Conservation (phyloP, 2,329 filamentous ascomycete species). For the Phialophora chinensis region DNA sequence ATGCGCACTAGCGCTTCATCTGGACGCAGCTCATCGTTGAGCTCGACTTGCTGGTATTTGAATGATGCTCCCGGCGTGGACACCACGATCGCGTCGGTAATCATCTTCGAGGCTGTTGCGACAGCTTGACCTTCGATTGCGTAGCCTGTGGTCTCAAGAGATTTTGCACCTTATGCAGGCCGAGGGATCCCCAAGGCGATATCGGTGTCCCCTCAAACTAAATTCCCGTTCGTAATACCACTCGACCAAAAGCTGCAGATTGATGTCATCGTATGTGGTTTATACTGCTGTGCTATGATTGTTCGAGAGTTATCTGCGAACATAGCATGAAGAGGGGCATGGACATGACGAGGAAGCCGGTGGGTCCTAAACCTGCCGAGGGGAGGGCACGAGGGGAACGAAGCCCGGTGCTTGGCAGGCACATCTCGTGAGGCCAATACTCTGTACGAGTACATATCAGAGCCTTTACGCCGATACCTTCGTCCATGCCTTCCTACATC, state of each 20-base stretch:
- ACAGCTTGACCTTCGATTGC: not conserved
- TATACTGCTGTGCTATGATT: not conserved
- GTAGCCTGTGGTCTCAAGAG: not conserved
- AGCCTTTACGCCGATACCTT: not conserved
- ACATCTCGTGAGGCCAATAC: not conserved
- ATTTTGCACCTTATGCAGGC: not conserved
- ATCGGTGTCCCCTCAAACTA: not conserved
- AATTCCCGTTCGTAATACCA: not conserved
- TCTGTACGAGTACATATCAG: not conserved
- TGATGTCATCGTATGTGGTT: not conserved
- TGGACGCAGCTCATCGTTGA: slow-evolving; percentile 75
- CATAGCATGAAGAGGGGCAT: not conserved
- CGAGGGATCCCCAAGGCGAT: not conserved
- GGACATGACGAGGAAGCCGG: not conserved
- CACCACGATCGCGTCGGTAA: slow-evolving; percentile 72
- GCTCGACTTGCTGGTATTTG: slow-evolving; percentile 59
- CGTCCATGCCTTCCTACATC: not conserved
- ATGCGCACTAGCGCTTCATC: slow-evolving; percentile 91
- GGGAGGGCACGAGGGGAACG: not conserved
- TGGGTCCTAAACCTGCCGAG: not conserved
- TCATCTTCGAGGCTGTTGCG: slow-evolving; percentile 12
- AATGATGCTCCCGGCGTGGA: slow-evolving; percentile 75
- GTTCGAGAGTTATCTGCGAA: not conserved
- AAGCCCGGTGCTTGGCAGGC: not conserved
- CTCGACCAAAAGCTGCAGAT: not conserved